A percentile compares a stretch with the other conserved stretches of the same genome.
Evolutionary conservation across 345 rosid species (phyloP).

Genomic region (Salix exigua): DNA sequence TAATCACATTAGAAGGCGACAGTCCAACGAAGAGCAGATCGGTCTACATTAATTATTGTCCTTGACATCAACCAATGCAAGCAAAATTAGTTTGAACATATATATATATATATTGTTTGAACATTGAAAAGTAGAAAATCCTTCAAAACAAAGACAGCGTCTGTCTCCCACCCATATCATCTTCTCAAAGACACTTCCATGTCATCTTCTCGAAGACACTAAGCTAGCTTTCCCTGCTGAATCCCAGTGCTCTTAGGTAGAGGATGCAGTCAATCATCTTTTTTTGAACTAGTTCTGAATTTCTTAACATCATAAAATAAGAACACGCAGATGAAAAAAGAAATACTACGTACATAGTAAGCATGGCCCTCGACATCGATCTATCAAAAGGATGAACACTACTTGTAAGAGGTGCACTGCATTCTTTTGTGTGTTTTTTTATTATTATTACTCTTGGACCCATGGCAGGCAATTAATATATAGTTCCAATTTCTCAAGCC

Average conservation of each 20-base stretch:
- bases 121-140: not conserved
- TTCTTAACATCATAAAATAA: too few relatives aligned
- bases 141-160: slow-evolving; percentile 16
- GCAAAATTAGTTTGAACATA: slow-evolving; percentile 5
- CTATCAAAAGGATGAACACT: slow-evolving; percentile 3
- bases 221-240: too few relatives aligned
- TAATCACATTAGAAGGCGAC: not conserved
- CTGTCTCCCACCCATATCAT: slow-evolving; percentile 17
- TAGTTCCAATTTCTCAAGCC: slow-evolving; percentile 9
- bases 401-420: not conserved
- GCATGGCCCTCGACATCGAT: not conserved
- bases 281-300: not conserved
- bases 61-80: slow-evolving; percentile 16
- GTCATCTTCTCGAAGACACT: too few relatives aligned
- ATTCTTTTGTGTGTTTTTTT: slow-evolving; percentile 6
- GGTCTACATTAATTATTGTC: slow-evolving; percentile 7
- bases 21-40: slow-evolving; percentile 17
- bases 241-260: not conserved
- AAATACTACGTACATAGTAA: too few relatives aligned
- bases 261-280: not conserved
- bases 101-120: too few relatives aligned
- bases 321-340: too few relatives aligned
- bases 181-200: too few relatives aligned
- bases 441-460: not conserved
- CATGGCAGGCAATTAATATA: slow-evolving; percentile 20